Base-by-base conservation (phyloP, 2,329 filamentous ascomycete species). In the Metarhizium sp. region DNA sequence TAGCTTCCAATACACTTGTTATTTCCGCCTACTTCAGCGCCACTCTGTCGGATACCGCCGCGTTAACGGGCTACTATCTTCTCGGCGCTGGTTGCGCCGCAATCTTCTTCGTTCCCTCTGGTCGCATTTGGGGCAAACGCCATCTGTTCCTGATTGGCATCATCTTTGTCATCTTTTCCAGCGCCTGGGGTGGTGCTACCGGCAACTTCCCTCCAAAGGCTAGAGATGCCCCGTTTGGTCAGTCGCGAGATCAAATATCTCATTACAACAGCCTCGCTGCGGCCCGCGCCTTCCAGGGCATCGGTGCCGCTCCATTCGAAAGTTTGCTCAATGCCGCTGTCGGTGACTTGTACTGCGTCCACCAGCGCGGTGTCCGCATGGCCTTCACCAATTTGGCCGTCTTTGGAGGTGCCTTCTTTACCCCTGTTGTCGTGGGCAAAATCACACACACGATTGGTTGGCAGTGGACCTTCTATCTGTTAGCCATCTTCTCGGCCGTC, bases 321-420 rank as follows among this genome's bases (percentile, higher is more conserved):
- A 88, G 89, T 1, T 75, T 96, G 29, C 86, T 96, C 56, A 96
- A 95, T 69, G 90, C 90, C 0, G 86, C 84, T 51, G 88, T 96
- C 6, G 92, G 91, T 45, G 92, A 97, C 69, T 68, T 97, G 52
- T 96, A 92, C 71, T 94, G 86, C 69, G 90, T 96, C 30, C 92
- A 88, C 76, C 78, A 90, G 75, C 80, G 89, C 53, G 91, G 92
- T 36, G 82, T 87, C 62, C 82, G 92, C 55, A 96, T 96, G 92
- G 92, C 92, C 1, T 77, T 95, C 54, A 76, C 81, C 54, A 79
- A 84, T 68, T 62, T 85, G 64, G 69, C 80, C 56, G 71, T 85
- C 61, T 78, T 86, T 71, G 72, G 78, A 58, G 77, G 79, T 48
- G 73, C 77, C 55, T 81, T 83, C 64, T 76, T 81, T 64, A 96